Conservation (phyloP, 768 basidiomycete genomes). For the Dentipellis fragilis region DNA sequence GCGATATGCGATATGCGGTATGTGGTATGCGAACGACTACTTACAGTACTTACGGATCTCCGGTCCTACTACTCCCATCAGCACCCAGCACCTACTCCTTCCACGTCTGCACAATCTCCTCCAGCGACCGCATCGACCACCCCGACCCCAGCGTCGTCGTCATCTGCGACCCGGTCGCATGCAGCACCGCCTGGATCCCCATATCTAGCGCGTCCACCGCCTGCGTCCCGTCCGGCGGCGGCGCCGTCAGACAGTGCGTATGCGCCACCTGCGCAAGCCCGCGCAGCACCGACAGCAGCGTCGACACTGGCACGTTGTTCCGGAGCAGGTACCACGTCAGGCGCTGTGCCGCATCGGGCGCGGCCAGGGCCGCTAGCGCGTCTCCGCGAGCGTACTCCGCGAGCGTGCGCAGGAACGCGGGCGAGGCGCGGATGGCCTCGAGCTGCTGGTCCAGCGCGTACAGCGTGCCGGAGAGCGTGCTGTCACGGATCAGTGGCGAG, state of each 20-base stretch:
- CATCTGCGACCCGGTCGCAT: slow-evolving; percentile 78
- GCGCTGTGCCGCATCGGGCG: slow-evolving; percentile 20
- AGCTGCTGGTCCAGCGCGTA: slow-evolving; percentile 53
- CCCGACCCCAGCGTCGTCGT: slow-evolving; percentile 58
- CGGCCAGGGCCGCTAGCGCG: slow-evolving; percentile 15
- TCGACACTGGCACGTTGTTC: slow-evolving; percentile 62
- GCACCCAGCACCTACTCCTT: slow-evolving; percentile 1
- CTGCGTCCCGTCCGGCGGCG: slow-evolving; percentile 41
- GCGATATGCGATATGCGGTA: too few relatives aligned
- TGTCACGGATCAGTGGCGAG: slow-evolving; percentile 62
- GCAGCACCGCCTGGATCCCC: slow-evolving; percentile 79
- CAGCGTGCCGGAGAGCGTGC: slow-evolving; percentile 55
- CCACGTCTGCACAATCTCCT: slow-evolving; percentile 60
- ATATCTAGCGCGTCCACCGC: slow-evolving; percentile 27
- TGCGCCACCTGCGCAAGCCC: slow-evolving; percentile 57
- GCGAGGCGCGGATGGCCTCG: slow-evolving; percentile 30
- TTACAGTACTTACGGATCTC: too few relatives aligned
- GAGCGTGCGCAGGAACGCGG: slow-evolving; percentile 34
- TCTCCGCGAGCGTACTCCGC: slow-evolving; percentile 50
- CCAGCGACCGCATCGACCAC: slow-evolving; percentile 62
- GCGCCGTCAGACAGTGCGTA: slow-evolving; percentile 37
- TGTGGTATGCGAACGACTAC: too few relatives aligned
- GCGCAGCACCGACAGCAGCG: slow-evolving; percentile 50
- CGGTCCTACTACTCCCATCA: too few relatives aligned
- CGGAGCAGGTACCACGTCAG: slow-evolving; percentile 67